Percentiles rank a stretch among this genome's conserved stretches.
Conservation (phyloP, 768 basidiomycete genomes). For the Mycena alexandri region DNA sequence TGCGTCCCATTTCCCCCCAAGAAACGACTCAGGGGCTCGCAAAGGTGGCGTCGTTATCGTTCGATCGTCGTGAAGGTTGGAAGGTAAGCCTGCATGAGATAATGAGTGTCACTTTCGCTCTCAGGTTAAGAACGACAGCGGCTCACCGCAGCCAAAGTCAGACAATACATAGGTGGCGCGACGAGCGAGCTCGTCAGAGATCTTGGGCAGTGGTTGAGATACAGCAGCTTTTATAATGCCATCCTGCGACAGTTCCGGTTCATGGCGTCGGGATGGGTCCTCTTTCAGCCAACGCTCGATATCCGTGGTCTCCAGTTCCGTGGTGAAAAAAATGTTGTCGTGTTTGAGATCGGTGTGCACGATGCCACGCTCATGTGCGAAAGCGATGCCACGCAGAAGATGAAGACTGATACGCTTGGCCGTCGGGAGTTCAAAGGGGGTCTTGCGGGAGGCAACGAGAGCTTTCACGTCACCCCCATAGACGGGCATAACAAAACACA, state of each 20-base stretch:
- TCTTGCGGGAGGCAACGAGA: conserved; percentile 30
- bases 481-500: conserved; percentile 45
- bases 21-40: conserved; percentile 46
- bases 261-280: conserved; percentile 40
- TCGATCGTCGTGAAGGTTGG: conserved; percentile 33
- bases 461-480: conserved; percentile 43
- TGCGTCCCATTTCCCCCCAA: conserved; percentile 44
- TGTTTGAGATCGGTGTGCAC: conserved; percentile 49
- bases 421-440: conserved; percentile 40
- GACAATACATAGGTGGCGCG: conserved; percentile 44
- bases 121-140: conserved; percentile 5
- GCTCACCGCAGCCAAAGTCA: conserved; percentile 46
- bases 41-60: conserved; percentile 40
- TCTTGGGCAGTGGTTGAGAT: conserved; percentile 45
- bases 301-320: conserved; percentile 27
- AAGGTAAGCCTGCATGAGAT: conserved; percentile 35
- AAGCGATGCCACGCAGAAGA: conserved; percentile 41
- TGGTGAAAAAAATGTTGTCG: conserved; percentile 45
- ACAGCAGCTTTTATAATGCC: conserved; percentile 42
- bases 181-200: conserved; percentile 34
- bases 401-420: conserved; percentile 46
- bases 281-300: conserved; percentile 34
- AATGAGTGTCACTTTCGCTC: conserved; percentile 9
- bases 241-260: conserved; percentile 40
- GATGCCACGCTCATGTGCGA: conserved; percentile 39